A percentile compares a stretch with the other conserved stretches of the same genome.
Evolutionary conservation across 1,284 basidiomycete species (phyloP).

Genomic region (Moesziomyces globuligerus): DNA sequence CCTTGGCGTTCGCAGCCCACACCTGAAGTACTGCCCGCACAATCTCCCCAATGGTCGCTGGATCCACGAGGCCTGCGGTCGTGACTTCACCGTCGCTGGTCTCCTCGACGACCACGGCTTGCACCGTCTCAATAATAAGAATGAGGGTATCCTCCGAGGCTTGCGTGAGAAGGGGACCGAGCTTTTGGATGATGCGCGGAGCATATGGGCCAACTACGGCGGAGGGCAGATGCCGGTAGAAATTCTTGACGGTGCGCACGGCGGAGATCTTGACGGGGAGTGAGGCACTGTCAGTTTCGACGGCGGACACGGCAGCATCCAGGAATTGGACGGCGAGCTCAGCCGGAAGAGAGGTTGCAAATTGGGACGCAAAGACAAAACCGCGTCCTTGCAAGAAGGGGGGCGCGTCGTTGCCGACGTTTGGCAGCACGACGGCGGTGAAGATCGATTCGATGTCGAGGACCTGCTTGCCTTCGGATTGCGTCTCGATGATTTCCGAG

Average conservation of each 20-base stretch:
- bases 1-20: constrained; percentile 77
- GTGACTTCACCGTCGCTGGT: constrained; percentile 67
- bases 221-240: constrained; percentile 71
- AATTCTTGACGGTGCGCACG: constrained; percentile 71
- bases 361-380: constrained; percentile 94
- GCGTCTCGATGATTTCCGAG: constrained; percentile 79
- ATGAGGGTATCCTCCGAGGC: constrained; percentile 88
- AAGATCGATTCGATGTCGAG: constrained; percentile 82
- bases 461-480: constrained; percentile 15
- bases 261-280: constrained; percentile 92
- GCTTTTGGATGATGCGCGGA: constrained; percentile 79
- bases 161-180: constrained; percentile 82
- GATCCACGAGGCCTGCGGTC: constrained; percentile 28
- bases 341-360: constrained; percentile 77
- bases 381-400: constrained; percentile 93
- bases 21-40: constrained; percentile 73
- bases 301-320: constrained; percentile 81
- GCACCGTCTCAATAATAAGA: constrained; percentile 85
- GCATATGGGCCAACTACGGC: constrained; percentile 75
- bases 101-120: constrained; percentile 79
- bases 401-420: constrained; percentile 74
- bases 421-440: constrained; percentile 79
- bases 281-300: constrained; percentile 77
- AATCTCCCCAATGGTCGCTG: constrained; percentile 47
- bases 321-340: constrained; percentile 76